phyloP scores from a whole-genome alignment of 2,329 filamentous ascomycete species.

The Curvularia eragrostidis region DNA sequence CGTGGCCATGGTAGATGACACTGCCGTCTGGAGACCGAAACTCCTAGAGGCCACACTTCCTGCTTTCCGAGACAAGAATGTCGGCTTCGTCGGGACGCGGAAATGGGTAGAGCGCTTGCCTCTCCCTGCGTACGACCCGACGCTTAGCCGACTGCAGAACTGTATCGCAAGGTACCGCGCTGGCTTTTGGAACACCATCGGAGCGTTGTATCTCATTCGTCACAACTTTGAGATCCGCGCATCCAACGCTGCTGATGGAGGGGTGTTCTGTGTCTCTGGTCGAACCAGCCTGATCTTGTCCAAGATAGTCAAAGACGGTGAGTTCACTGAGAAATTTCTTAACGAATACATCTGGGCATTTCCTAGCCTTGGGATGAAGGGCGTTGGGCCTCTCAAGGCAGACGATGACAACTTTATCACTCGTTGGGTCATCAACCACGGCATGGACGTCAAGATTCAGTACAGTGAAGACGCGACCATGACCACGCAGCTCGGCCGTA shows the following conservation, averaged over 20 bases:
- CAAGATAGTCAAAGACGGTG: conserved; percentile 26
- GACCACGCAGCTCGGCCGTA: conserved; percentile 54
- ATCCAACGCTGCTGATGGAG: conserved; percentile 41
- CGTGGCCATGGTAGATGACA: conserved; percentile 29
- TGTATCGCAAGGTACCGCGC: conserved; percentile 15
- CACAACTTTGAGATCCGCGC: conserved; percentile 46
- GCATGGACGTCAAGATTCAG: conserved; percentile 62
- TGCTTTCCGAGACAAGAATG: conserved; percentile 24
- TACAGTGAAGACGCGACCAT: conserved; percentile 57
- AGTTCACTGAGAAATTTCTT: conserved; percentile 29
- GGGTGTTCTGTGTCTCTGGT: conserved; percentile 44
- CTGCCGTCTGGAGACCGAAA: conserved; percentile 24
- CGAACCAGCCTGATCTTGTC: conserved; percentile 38
- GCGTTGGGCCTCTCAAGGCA: conserved; percentile 31
- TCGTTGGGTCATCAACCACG: conserved; percentile 56
- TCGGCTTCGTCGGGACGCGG: conserved; percentile 33
- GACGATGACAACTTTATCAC: conserved; percentile 59
- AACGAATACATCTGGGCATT: conserved; percentile 23
- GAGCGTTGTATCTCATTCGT: conserved; percentile 38
- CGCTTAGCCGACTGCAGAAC: neutral
- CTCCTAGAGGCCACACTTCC: conserved; percentile 26
- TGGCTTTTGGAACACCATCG: conserved; percentile 35
- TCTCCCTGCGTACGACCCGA: conserved; percentile 1
- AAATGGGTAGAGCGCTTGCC: conserved; percentile 32
- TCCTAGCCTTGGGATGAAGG: neutral